These are phyloP conservation scores for Fusarium setosum DNA, from an alignment of 2,329 filamentous ascomycete species.

Conservation along the genomic window DNA sequence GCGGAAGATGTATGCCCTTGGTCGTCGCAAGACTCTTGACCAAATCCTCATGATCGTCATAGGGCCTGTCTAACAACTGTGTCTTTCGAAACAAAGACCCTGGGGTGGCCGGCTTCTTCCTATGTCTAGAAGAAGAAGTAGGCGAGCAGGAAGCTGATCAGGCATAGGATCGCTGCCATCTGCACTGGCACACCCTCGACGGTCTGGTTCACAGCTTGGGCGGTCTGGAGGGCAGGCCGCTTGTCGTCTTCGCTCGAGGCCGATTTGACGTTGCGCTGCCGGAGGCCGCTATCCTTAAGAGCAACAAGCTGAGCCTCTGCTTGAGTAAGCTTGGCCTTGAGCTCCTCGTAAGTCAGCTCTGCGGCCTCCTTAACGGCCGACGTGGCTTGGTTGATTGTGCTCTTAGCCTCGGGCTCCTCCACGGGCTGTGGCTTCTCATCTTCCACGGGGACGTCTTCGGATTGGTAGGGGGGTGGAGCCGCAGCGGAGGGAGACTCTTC, in stretches of 20 bases:
- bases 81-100: constrained; percentile 18
- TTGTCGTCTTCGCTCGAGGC: constrained; percentile 62
- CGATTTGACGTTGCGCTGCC: constrained; percentile 79
- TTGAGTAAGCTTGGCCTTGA: constrained; percentile 79
- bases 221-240: constrained; percentile 59
- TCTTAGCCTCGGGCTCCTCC: constrained; percentile 44
- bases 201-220: constrained; percentile 66
- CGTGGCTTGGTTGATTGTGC: constrained; percentile 52
- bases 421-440: constrained; percentile 40
- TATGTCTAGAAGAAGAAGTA: constrained; percentile 90
- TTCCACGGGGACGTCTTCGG: constrained; percentile 48
- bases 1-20: constrained; percentile 25
- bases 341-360: constrained; percentile 63
- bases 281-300: constrained; percentile 78
- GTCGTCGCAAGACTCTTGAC: constrained; percentile 17
- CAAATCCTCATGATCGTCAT: constrained; percentile 33
- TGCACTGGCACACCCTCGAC: constrained; percentile 86
- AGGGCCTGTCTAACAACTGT: constrained; percentile 33
- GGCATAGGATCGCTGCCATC: constrained; percentile 83
- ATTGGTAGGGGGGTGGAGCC: constrained; percentile 49
- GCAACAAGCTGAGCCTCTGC: constrained; percentile 79
- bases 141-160: constrained; percentile 91
- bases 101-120: background rate
- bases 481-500: constrained; percentile 45
- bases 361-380: constrained; percentile 60